Evolutionary conservation across 495 filamentous ascomycete species (phyloP).

Genomic region (Talaromyces trachyspermus): DNA sequence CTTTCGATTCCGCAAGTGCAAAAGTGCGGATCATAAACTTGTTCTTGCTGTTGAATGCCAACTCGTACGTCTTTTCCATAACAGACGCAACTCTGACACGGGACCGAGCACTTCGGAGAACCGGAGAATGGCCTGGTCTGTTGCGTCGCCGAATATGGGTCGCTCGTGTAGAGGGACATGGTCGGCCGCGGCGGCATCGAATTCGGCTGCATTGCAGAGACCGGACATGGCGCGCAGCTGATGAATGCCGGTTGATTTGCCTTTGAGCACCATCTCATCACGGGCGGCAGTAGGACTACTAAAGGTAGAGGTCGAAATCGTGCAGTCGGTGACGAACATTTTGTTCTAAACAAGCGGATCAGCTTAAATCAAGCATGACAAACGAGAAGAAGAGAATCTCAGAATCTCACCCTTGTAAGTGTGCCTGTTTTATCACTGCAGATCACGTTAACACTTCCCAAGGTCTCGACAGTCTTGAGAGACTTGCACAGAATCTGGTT

Average conservation of each 20-base stretch:
- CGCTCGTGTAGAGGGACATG: conserved; percentile 45
- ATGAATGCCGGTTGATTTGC: conserved; percentile 5
- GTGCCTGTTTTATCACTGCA: conserved; percentile 72
- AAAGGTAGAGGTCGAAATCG: conserved; percentile 14
- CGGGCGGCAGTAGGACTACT: conserved; percentile 28
- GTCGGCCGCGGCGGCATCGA: conserved; percentile 53
- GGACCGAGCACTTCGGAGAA: conserved; percentile 55
- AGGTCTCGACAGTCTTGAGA: conserved; percentile 63
- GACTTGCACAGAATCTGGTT: conserved; percentile 62
- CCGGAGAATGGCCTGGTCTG: conserved; percentile 62
- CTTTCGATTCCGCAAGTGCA: conserved; percentile 3
- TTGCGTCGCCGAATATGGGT: conserved; percentile 62
- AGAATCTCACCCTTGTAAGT: conserved; percentile 36
- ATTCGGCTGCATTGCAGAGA: conserved; percentile 64
- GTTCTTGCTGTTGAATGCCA: conserved; percentile 73
- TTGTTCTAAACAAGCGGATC: conserved; percentile 27
- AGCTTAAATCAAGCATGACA: too few species aligned
- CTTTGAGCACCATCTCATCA: conserved; percentile 20
- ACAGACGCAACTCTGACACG: conserved; percentile 28
- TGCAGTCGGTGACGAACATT: conserved; percentile 45
- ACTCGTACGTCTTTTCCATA: conserved; percentile 55
- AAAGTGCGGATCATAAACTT: conserved; percentile 45
- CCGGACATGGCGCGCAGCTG: conserved; percentile 22
- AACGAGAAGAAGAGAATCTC: too few species aligned
- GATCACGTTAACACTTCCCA: conserved; percentile 62